Percentiles rank a stretch among this genome's conserved stretches.
phyloP scores from a whole-genome alignment of 345 rosid species.

The Lumnitzera littorea region DNA sequence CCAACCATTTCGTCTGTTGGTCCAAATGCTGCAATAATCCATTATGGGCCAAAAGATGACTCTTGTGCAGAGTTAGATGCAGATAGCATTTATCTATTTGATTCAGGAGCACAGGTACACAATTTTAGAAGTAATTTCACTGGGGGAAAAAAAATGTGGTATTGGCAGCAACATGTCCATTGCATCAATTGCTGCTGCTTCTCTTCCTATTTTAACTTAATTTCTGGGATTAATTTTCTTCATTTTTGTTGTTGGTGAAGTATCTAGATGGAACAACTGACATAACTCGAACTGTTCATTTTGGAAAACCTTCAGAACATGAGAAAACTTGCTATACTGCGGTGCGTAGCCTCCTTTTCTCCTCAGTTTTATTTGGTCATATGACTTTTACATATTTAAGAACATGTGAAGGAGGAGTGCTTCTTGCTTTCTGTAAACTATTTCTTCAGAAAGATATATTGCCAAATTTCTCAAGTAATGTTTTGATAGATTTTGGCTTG shows the following conservation, averaged over 20 bases:
- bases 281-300: slow-evolving; percentile 92
- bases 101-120: slow-evolving; percentile 97
- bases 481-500: too few relatives aligned
- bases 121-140: not conserved
- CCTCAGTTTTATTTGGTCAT: not conserved
- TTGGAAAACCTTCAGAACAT: slow-evolving; percentile 87
- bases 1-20: slow-evolving; percentile 96
- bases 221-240: slow-evolving; percentile 3
- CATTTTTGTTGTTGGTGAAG: slow-evolving; percentile 30
- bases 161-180: too few relatives aligned
- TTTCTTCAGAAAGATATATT: too few relatives aligned
- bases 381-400: too few relatives aligned
- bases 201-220: not conserved
- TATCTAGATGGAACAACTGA: slow-evolving; percentile 98
- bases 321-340: slow-evolving; percentile 87
- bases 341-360: slow-evolving; percentile 28
- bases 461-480: too few relatives aligned
- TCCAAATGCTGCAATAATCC: slow-evolving; percentile 90
- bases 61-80: slow-evolving; percentile 87
- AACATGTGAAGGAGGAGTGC: too few relatives aligned
- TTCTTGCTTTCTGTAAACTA: too few relatives aligned
- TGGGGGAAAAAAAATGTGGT: not conserved
- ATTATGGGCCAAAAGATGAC: slow-evolving; percentile 66
- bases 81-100: slow-evolving; percentile 70
- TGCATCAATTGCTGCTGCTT: not conserved